Conservation (phyloP, 1,139 yeast genomes). For the Geotrichum bryndzae region DNA sequence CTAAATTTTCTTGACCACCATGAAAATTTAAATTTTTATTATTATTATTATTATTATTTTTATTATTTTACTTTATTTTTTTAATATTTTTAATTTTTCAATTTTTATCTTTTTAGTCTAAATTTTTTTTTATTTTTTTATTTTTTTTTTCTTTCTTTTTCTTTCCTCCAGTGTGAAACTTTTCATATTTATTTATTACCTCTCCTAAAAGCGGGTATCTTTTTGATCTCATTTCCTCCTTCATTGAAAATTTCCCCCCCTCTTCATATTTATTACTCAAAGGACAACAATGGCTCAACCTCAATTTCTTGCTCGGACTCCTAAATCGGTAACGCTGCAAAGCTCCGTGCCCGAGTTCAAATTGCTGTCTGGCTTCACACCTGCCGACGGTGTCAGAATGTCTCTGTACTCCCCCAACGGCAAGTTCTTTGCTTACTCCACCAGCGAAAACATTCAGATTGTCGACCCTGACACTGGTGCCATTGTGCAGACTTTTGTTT, state of each 20-base stretch:
- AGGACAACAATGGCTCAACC: conserved; percentile 3
- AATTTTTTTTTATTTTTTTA: not conserved
- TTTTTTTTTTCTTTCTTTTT: not conserved
- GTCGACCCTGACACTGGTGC: conserved; percentile 51
- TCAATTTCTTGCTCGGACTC: conserved; percentile 47
- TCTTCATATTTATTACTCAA: not conserved
- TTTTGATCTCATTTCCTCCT: not conserved
- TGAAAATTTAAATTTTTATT: not conserved
- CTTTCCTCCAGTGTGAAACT: not conserved
- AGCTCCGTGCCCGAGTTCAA: conserved; percentile 46
- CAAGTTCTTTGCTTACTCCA: conserved; percentile 45
- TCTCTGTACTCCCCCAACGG: conserved; percentile 46
- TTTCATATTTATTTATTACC: not conserved
- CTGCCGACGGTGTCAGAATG: conserved; percentile 32
- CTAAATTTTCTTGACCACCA: not conserved
- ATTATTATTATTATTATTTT: not conserved
- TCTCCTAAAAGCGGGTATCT: not conserved
- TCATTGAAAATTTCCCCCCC: too few relatives aligned
- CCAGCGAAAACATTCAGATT: conserved; percentile 46
- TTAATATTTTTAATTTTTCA: not conserved
- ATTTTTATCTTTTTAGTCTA: not conserved
- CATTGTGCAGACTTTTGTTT: conserved; percentile 42
- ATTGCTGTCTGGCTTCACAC: conserved; percentile 26
- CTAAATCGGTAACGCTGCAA: conserved; percentile 54
- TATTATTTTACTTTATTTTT: not conserved